phyloP scores from a whole-genome alignment of 805 yeast species.

The Grigorovia yakushimaensis region DNA sequence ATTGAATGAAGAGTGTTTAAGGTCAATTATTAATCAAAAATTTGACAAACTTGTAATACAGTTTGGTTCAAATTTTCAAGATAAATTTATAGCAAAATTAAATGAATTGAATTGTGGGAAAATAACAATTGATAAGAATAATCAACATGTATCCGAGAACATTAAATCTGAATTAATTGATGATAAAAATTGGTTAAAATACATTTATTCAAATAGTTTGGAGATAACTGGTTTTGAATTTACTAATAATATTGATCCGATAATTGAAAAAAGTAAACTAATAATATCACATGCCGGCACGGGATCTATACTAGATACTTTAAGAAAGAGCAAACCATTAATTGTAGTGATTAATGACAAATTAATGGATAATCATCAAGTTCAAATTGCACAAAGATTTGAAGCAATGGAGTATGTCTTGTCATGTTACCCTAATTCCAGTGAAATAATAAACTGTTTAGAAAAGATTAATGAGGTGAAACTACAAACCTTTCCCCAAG shows the following conservation, averaged over 20 bases:
- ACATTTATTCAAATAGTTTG: not conserved
- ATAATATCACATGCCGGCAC: slow-evolving; percentile 88
- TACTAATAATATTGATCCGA: slow-evolving; percentile 7
- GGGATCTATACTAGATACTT: slow-evolving; percentile 78
- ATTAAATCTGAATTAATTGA: not conserved
- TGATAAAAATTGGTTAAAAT: not conserved
- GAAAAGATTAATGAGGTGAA: slow-evolving; percentile 1
- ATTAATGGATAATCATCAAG: slow-evolving; percentile 84
- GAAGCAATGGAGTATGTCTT: slow-evolving; percentile 24
- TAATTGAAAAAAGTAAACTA: slow-evolving; percentile 28
- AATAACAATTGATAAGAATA: not conserved
- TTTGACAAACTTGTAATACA: slow-evolving; percentile 43
- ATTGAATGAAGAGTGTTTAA: slow-evolving; percentile 29
- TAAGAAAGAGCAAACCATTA: slow-evolving; percentile 46
- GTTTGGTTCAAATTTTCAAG: slow-evolving; percentile 37
- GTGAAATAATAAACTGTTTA: not conserved
- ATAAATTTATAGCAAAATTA: not conserved
- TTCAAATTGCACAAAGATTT: slow-evolving; percentile 60
- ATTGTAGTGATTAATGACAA: slow-evolving; percentile 60
- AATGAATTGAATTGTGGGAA: too few relatives aligned
- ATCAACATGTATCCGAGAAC: not conserved
- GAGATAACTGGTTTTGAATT: slow-evolving; percentile 9
- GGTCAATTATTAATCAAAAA: slow-evolving; percentile 28
- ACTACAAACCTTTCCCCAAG: slow-evolving; percentile 8
- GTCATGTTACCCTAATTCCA: slow-evolving; percentile 13